Conservation (phyloP, 106 monocot genomes). For the Agapanthus africanus region DNA sequence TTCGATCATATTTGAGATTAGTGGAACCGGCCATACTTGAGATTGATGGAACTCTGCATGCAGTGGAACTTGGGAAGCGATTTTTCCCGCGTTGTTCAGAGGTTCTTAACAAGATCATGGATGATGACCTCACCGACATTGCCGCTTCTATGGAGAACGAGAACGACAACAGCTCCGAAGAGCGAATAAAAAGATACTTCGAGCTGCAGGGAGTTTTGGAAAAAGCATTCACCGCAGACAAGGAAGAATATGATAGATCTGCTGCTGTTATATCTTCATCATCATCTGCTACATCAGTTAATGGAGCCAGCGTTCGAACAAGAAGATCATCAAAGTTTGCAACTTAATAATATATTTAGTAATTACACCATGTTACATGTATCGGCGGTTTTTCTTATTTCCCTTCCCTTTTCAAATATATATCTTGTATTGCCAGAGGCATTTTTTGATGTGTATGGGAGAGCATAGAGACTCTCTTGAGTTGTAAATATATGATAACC, state of each 20-base stretch:
- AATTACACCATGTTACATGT: no score
- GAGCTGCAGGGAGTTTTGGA: constrained; percentile 46
- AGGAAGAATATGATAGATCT: constrained; percentile 35
- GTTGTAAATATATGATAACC: no score
- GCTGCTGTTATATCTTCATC: constrained; percentile 39
- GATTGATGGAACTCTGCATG: no score
- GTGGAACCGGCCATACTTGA: no score
- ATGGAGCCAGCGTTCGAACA: constrained; percentile 8
- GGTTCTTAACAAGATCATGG: constrained; percentile 71
- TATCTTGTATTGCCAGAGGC: no score
- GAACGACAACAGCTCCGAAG: constrained; percentile 28
- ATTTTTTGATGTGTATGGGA: no score
- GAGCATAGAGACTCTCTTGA: no score
- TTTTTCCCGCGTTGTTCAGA: constrained; percentile 68
- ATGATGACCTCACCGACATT: constrained; percentile 39
- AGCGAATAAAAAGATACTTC: constrained; percentile 36
- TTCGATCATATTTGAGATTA: no score
- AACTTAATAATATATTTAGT: no score
- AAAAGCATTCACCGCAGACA: constrained; percentile 70
- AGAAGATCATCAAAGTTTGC: no score
- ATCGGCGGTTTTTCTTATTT: no score
- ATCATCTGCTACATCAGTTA: constrained; percentile 40
- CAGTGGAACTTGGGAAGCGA: constrained; percentile 72
- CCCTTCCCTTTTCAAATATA: no score
- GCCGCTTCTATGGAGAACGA: constrained; percentile 14